These are phyloP conservation scores for Nepenthes gracilis DNA, from an alignment of 148 eudicot genomes.

Conservation along the genomic window DNA sequence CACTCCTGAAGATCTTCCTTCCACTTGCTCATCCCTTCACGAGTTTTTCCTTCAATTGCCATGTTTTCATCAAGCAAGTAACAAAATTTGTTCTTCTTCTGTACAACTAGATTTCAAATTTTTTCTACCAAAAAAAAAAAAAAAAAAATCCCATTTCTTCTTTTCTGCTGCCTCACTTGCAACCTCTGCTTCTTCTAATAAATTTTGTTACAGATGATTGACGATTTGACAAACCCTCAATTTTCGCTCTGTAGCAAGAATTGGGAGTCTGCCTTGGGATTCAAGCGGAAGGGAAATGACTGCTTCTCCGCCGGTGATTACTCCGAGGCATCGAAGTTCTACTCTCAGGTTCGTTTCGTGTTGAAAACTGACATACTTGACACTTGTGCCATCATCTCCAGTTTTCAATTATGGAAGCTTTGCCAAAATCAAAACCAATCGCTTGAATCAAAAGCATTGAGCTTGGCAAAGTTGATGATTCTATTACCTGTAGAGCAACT, in stretches of 20 bases:
- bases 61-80: constrained; percentile 44
- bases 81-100: not conserved
- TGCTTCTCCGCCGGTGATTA: constrained; percentile 57
- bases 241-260: constrained; percentile 47
- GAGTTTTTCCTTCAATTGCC: constrained; percentile 51
- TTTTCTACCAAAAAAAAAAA: not conserved
- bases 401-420: too few relatives aligned
- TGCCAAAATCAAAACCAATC: too few relatives aligned
- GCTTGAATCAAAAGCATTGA: too few relatives aligned
- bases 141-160: not conserved
- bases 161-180: not conserved
- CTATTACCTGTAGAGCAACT: too few relatives aligned
- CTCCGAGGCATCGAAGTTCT: constrained; percentile 34
- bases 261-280: constrained; percentile 50
- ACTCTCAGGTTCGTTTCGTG: constrained; percentile 42
- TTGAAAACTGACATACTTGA: too few relatives aligned
- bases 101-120: not conserved
- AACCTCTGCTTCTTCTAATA: not conserved
- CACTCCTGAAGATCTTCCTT: constrained; percentile 27
- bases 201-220: constrained; percentile 28
- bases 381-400: too few relatives aligned
- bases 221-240: constrained; percentile 57
- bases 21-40: constrained; percentile 54
- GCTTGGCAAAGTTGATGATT: too few relatives aligned
- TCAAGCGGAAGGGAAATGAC: constrained; percentile 55